A percentile compares a stretch with the other conserved stretches of the same genome.
Conservation (phyloP, 352 stramenopile genomes). For the Pythium aphanidermatum region DNA sequence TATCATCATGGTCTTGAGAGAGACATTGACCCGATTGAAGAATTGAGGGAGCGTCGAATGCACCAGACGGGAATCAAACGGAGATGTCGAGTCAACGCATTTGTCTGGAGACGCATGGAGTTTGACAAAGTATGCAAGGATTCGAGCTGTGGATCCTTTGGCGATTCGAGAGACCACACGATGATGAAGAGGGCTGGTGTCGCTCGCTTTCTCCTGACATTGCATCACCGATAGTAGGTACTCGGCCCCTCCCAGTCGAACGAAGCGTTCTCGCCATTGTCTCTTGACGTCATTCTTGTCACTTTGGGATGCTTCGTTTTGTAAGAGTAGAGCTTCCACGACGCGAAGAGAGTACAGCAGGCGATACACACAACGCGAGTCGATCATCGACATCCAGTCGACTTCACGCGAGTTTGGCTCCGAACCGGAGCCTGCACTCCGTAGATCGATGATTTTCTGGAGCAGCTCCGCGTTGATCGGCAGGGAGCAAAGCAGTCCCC, state of each 20-base stretch:
- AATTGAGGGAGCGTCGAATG: constrained; percentile 6
- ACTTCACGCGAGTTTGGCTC: constrained; percentile 5
- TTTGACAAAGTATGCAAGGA: constrained; percentile 21
- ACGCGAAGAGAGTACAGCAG: constrained; percentile 62
- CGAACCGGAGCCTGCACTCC: constrained; percentile 10
- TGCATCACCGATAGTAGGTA: constrained; percentile 39
- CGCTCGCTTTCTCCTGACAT: constrained; percentile 18
- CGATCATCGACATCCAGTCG: constrained; percentile 40
- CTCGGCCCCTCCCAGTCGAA: constrained; percentile 44
- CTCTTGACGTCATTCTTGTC: constrained; percentile 36
- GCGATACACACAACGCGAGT: constrained; percentile 39
- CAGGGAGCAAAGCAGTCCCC: constrained; percentile 64
- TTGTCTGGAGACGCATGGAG: neutral
- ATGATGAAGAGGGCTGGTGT: no score
- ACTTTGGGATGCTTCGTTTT: neutral
- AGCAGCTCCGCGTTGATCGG: constrained; percentile 64
- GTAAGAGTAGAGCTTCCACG: constrained; percentile 58
- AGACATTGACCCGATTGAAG: neutral
- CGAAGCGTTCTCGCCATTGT: constrained; percentile 76
- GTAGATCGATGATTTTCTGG: constrained; percentile 57
- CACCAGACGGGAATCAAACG: constrained; percentile 11
- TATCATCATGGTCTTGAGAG: neutral
- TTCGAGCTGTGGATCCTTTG: constrained; percentile 31
- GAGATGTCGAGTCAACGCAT: constrained; percentile 1
- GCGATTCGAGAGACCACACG: constrained; percentile 24